phyloP scores from a whole-genome alignment of 169 alveolate genomes.

The Cystoisospora suis region DNA sequence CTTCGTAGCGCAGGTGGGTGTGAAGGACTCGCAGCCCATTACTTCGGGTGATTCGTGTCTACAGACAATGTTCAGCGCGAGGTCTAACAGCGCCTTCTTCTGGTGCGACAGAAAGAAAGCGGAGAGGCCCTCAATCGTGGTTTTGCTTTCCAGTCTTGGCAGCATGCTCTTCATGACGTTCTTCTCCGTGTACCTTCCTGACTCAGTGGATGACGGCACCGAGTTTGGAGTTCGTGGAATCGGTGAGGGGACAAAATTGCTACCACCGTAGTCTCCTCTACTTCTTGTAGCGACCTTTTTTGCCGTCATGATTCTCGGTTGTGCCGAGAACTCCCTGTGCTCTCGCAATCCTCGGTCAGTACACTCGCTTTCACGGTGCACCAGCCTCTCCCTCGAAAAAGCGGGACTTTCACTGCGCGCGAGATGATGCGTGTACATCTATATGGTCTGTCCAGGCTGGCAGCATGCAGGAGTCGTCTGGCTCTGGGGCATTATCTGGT shows the following conservation, averaged over 20 bases:
- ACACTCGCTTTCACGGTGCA: no score
- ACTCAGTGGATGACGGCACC: neutral
- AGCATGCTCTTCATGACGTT: neutral
- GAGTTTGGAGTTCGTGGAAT: slow-evolving; percentile 8
- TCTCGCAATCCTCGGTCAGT: no score
- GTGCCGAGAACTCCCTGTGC: no score
- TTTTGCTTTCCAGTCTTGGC: neutral
- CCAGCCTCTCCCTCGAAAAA: no score
- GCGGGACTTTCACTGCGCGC: neutral
- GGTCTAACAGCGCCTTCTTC: slow-evolving; percentile 5
- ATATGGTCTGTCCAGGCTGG: slow-evolving; percentile 16
- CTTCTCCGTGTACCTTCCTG: neutral
- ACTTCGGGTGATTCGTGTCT: no score
- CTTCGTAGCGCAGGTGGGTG: no score
- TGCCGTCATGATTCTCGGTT: neutral
- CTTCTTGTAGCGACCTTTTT: neutral
- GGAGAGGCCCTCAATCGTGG: neutral
- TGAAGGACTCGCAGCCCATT: no score
- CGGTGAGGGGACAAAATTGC: neutral
- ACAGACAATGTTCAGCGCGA: slow-evolving; percentile 11
- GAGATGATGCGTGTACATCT: neutral
- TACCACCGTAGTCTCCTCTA: no score
- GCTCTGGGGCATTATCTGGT: neutral
- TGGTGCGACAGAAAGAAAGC: neutral
- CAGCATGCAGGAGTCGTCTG: slow-evolving; percentile 3